These are phyloP conservation scores for Starmerella bombicola DNA, from an alignment of 805 yeast species.

Conservation along the genomic window DNA sequence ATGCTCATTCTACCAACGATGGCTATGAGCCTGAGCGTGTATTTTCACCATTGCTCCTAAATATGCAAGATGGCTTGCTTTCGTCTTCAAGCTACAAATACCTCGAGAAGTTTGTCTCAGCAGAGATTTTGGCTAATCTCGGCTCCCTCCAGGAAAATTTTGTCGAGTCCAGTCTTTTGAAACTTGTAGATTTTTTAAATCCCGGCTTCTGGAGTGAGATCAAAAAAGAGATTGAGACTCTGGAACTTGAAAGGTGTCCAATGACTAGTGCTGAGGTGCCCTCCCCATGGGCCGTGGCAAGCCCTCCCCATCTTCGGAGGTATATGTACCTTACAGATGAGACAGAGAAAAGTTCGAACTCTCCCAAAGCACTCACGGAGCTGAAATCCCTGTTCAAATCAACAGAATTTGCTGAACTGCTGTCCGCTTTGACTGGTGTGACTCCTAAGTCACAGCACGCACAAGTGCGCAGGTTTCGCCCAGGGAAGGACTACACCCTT, in stretches of 20 bases:
- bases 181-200: conserved; percentile 51
- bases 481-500: conserved; percentile 84
- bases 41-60: conserved; percentile 4
- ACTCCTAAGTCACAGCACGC: conserved; percentile 50
- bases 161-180: conserved; percentile 54
- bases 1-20: conserved; percentile 61
- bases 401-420: conserved; percentile 54
- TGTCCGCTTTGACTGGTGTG: conserved; percentile 49
- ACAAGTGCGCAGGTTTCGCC: conserved; percentile 76
- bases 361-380: conserved; percentile 20
- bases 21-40: conserved; percentile 63
- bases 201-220: conserved; percentile 40
- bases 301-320: conserved; percentile 89
- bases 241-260: conserved; percentile 32
- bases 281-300: conserved; percentile 76
- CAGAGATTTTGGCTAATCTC: conserved; percentile 37
- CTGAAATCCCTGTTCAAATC: conserved; percentile 51
- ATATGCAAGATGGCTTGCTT: conserved; percentile 20
- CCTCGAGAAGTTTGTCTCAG: conserved; percentile 45
- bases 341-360: conserved; percentile 1
- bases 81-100: conserved; percentile 37
- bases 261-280: conserved; percentile 10
- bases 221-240: conserved; percentile 38
- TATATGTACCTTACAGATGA: conserved; percentile 54
- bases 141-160: conserved; percentile 40